Percentiles rank a stretch among this genome's conserved stretches.
Evolutionary conservation across 371 early-diverging fungal genomes (phyloP).

Genomic region (Apophysomyces variabilis): DNA sequence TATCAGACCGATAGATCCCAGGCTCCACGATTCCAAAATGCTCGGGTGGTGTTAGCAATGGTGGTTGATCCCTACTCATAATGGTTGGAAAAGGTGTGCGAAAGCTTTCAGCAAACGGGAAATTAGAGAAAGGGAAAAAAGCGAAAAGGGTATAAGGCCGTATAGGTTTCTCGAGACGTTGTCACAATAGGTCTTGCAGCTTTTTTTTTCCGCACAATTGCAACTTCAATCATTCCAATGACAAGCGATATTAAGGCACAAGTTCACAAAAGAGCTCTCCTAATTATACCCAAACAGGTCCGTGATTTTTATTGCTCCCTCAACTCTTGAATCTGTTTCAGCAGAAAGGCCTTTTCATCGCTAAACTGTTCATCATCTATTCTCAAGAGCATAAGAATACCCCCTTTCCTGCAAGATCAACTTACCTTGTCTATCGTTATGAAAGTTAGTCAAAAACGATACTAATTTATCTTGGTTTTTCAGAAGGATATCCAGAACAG

Average conservation of each 20-base stretch:
- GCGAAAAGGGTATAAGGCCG: too few species aligned
- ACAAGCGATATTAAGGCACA: background rate
- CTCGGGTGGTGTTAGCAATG: conserved; percentile 76
- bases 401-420: background rate
- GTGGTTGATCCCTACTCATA: conserved; percentile 15
- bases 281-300: too few species aligned
- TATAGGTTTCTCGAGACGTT: too few species aligned
- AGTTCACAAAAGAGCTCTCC: too few species aligned
- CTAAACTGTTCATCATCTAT: conserved; percentile 95
- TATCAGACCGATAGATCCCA: conserved; percentile 85
- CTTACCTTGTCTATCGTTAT: conserved; percentile 88
- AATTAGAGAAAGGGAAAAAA: too few species aligned
- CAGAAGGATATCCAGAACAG: conserved; percentile 84
- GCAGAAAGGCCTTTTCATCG: conserved; percentile 93
- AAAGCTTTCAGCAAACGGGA: too few species aligned
- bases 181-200: too few species aligned
- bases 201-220: too few species aligned
- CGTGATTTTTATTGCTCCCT: background rate
- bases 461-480: conserved; percentile 92
- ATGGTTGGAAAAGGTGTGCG: background rate
- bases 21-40: conserved; percentile 91
- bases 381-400: background rate
- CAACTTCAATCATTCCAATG: background rate
- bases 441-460: conserved; percentile 83
- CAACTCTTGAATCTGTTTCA: conserved; percentile 80